Percentiles rank a stretch among this genome's conserved stretches.
Evolutionary conservation across 2,329 filamentous ascomycete species (phyloP).

Genomic region (Pleomassaria siparia): DNA sequence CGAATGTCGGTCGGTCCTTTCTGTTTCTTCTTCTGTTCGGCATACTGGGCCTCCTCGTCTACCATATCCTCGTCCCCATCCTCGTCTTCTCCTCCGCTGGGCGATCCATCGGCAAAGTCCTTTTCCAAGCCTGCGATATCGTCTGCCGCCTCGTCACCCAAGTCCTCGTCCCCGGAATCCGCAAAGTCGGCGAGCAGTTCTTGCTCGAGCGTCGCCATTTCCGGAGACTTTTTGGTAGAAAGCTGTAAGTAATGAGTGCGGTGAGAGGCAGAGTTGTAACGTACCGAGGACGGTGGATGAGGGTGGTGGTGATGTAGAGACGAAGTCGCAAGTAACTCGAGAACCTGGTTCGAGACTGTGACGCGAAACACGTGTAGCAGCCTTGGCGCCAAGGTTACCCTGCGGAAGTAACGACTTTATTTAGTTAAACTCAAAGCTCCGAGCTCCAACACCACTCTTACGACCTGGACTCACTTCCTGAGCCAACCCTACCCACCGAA

Average conservation of each 20-base stretch:
- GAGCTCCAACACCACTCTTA: slow-evolving; percentile 1
- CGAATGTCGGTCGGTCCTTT: slow-evolving; percentile 71
- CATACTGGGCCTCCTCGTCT: slow-evolving; percentile 60
- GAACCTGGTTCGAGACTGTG: no score
- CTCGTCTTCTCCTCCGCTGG: slow-evolving; percentile 54
- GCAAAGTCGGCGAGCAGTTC: slow-evolving; percentile 92
- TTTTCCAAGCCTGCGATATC: slow-evolving; percentile 34
- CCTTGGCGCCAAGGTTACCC: slow-evolving; percentile 26
- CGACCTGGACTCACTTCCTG: neutral
- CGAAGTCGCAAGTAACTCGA: slow-evolving; percentile 5
- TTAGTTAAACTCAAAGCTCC: slow-evolving; percentile 7
- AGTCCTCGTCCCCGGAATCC: slow-evolving; percentile 77
- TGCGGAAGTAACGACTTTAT: slow-evolving; percentile 11
- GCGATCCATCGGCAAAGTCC: slow-evolving; percentile 41
- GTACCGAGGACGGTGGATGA: slow-evolving; percentile 18
- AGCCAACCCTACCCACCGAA: neutral
- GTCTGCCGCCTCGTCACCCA: slow-evolving; percentile 56
- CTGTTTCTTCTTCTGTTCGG: slow-evolving; percentile 65
- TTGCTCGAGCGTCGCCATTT: slow-evolving; percentile 84
- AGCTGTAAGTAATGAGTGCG: slow-evolving; percentile 20
- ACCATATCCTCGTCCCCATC: slow-evolving; percentile 66
- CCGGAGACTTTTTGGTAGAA: slow-evolving; percentile 24
- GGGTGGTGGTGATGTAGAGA: slow-evolving; percentile 4
- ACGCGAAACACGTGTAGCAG: slow-evolving; percentile 14
- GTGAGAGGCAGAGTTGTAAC: slow-evolving; percentile 15